A percentile compares a stretch with the other conserved stretches of the same genome.
Evolutionary conservation across 2,329 filamentous ascomycete genomes (phyloP).

Genomic region (Aureobasidium lini): DNA sequence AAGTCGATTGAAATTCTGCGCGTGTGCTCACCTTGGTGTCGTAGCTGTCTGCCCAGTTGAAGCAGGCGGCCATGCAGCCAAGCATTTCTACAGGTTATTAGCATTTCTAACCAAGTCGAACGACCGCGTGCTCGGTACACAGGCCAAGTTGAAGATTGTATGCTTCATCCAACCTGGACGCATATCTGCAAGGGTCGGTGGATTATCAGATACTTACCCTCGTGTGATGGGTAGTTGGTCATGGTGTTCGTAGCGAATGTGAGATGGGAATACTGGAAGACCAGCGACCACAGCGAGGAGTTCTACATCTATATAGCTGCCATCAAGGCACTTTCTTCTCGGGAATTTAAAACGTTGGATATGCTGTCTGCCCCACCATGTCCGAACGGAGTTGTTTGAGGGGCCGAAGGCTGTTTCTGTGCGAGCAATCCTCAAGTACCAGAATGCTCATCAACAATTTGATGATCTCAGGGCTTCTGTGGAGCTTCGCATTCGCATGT

Average conservation of each 20-base stretch:
- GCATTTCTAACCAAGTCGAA: not conserved
- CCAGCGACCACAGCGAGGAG: not conserved
- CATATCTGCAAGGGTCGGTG: not conserved
- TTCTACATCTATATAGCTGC: constrained; percentile 10
- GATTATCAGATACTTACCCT: constrained; percentile 12
- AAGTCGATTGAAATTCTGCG: not conserved
- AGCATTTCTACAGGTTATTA: constrained; percentile 25
- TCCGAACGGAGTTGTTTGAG: constrained; percentile 9
- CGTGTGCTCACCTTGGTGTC: constrained; percentile 45
- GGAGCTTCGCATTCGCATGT: not conserved
- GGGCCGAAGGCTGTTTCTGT: constrained; percentile 12
- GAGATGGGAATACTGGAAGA: not conserved
- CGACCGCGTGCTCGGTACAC: not conserved
- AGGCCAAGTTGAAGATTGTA: not conserved
- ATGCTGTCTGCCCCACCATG: constrained; percentile 6
- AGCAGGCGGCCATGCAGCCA: constrained; percentile 23
- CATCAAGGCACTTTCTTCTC: not conserved
- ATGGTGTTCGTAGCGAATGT: not conserved
- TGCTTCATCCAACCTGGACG: not conserved
- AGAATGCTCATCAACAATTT: not conserved
- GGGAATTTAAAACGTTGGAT: constrained; percentile 3
- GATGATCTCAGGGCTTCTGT: not conserved
- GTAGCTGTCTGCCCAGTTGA: constrained; percentile 58
- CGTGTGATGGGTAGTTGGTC: constrained; percentile 15
- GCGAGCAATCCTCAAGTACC: constrained; percentile 10